Percentiles rank a stretch among this genome's conserved stretches.
These are phyloP conservation scores for Pseudocercospora crystallina DNA, from an alignment of 2,329 filamentous ascomycete genomes.

Conservation along the genomic window DNA sequence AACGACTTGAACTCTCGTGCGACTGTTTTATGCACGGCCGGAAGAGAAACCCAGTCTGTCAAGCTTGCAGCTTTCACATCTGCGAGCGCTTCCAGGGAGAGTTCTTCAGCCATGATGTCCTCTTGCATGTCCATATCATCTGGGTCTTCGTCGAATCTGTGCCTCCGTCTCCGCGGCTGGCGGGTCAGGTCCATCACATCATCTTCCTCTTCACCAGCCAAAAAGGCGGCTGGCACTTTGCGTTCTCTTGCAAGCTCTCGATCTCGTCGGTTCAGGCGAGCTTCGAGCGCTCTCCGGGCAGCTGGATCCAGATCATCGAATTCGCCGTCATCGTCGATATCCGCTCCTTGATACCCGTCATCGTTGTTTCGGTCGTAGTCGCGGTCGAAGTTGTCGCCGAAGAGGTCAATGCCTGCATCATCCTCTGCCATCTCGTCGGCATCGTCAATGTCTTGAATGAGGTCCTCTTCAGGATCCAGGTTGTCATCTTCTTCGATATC, in stretches of 20 bases:
- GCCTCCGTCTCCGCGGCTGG: slow-evolving; percentile 79
- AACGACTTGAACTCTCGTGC: slow-evolving; percentile 97
- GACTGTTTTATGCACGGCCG: slow-evolving; percentile 87
- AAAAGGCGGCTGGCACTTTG: slow-evolving; percentile 69
- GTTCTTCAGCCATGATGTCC: slow-evolving; percentile 93
- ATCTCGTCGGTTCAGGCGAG: slow-evolving; percentile 71
- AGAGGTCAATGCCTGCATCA: slow-evolving; percentile 69
- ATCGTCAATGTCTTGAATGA: slow-evolving; percentile 65
- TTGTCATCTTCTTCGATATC: slow-evolving; percentile 67
- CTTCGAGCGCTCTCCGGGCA: slow-evolving; percentile 68
- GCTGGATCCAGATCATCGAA: slow-evolving; percentile 69
- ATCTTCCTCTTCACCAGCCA: slow-evolving; percentile 74
- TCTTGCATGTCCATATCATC: slow-evolving; percentile 86
- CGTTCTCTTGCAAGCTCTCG: slow-evolving; percentile 67
- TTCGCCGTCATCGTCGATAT: slow-evolving; percentile 75
- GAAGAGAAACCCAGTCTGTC: slow-evolving; percentile 91
- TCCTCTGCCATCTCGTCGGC: slow-evolving; percentile 69
- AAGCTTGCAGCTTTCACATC: slow-evolving; percentile 92
- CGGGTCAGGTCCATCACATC: slow-evolving; percentile 79
- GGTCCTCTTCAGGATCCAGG: slow-evolving; percentile 67
- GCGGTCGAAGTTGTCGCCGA: slow-evolving; percentile 66
- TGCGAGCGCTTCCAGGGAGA: slow-evolving; percentile 84
- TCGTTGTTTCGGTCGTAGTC: slow-evolving; percentile 58
- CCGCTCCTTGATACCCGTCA: slow-evolving; percentile 65
- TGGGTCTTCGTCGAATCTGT: slow-evolving; percentile 90